Base-by-base conservation (phyloP, 106 monocot genomes). In the Hemerocallis citrina region DNA sequence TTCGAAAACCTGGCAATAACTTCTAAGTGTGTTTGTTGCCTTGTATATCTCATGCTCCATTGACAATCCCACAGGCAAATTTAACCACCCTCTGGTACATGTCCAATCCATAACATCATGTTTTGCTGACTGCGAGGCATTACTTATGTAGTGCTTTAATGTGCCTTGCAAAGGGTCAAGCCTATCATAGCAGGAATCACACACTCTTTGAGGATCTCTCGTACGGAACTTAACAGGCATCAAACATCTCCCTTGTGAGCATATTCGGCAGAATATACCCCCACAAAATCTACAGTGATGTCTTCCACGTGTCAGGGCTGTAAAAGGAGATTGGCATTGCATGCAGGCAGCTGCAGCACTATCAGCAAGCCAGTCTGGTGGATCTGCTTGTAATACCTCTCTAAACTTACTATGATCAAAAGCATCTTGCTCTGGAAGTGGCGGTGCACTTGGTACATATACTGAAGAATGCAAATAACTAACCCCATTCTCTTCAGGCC, bases 21-120 rank as follows among this genome's bases (percentile, higher is more conserved):
- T 84, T 69, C 54, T 84, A 59, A 95, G 21, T 34, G 78, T 62
- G 69, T 81, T 95, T 15, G 81, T 38, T 19, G 95, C 86, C 73
- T 95, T 95, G 50, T 95, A 95, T 55, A 95, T 95, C 62, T 95
- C 95, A 62, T 86, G 67, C 34, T 95, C 95, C 95, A 95, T 90
- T 27, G 80, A 75, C 66, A 90, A 83, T 14, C 89, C 90, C n/a
- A 95, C 10, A 28, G 95, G 95, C 34, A 90, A 66, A 81, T 95
- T 95, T 31, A 95, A 40, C 89, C 95, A 95, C 33, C 90, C 89
- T 72, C 89, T 74, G 6, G 71, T 33, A 59, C 89, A 84, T 22
- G 89, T 95, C 95, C 89, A 95, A 61, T 95, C 95, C 54, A 74
- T 77, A 42, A 95, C 86, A 81, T 90, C 95, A 77, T 89, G 95